These are phyloP conservation scores for Sungouiozyma ichnusensis DNA, from an alignment of 805 yeast genomes.

Conservation along the genomic window DNA sequence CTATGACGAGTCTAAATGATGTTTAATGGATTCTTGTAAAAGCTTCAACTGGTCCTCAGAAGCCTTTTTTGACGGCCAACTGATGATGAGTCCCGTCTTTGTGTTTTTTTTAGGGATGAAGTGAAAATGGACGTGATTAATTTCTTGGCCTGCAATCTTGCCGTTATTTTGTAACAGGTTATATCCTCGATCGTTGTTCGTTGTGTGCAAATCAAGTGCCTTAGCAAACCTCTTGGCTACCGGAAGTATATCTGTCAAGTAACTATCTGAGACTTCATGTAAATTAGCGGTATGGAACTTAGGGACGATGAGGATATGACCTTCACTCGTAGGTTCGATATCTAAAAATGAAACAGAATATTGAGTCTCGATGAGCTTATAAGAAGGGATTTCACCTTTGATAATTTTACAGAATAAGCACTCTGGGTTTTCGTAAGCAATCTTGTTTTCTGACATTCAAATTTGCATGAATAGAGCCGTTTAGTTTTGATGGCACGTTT, in stretches of 20 bases:
- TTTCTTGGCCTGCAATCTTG: constrained; percentile 85
- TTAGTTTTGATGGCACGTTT: background rate
- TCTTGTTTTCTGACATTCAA: constrained; percentile 10
- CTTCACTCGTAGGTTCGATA: constrained; percentile 84
- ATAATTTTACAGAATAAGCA: constrained; percentile 91
- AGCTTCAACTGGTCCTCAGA: constrained; percentile 60
- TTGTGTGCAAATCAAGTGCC: constrained; percentile 53
- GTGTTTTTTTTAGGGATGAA: constrained; percentile 78
- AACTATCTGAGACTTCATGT: constrained; percentile 87
- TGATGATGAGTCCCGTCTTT: constrained; percentile 69
- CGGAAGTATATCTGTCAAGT: constrained; percentile 79
- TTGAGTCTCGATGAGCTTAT: constrained; percentile 78
- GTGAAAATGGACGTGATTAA: constrained; percentile 94
- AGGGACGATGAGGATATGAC: constrained; percentile 84
- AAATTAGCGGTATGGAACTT: constrained; percentile 86
- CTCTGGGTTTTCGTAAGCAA: constrained; percentile 35
- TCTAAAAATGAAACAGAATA: constrained; percentile 77
- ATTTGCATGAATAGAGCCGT: background rate
- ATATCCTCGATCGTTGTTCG: constrained; percentile 46
- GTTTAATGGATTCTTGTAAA: constrained; percentile 32
- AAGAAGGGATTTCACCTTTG: constrained; percentile 90
- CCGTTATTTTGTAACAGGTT: constrained; percentile 91
- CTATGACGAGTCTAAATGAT: background rate
- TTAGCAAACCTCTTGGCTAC: constrained; percentile 76
- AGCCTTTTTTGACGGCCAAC: constrained; percentile 82